These are phyloP conservation scores for Candida wancherniae DNA, from an alignment of 805 yeast genomes.

Conservation along the genomic window DNA sequence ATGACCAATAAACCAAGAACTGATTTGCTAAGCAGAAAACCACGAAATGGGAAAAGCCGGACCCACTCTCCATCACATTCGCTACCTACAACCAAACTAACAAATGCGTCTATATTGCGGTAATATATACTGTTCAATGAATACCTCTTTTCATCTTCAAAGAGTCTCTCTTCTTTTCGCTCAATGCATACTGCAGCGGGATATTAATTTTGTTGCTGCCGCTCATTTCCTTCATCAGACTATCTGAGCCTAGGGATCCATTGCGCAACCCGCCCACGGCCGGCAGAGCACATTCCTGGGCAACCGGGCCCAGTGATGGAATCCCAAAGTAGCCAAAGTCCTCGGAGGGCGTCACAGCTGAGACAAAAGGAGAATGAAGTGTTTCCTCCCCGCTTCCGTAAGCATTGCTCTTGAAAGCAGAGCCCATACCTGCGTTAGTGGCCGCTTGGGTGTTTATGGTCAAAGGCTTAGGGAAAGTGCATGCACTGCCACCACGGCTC, in stretches of 20 bases:
- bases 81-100: too few species aligned
- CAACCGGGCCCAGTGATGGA: conserved; percentile 2
- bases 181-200: conserved; percentile 31
- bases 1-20: too few species aligned
- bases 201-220: conserved; percentile 23
- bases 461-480: conserved; percentile 30
- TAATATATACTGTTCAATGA: conserved; percentile 20
- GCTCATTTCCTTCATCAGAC: conserved; percentile 11
- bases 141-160: conserved; percentile 43
- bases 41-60: too few species aligned
- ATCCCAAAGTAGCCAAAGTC: conserved; percentile 28
- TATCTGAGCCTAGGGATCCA: conserved; percentile 11
- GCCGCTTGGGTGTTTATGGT: conserved; percentile 36
- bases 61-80: too few species aligned
- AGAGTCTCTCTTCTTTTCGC: conserved; percentile 43
- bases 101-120: too few species aligned
- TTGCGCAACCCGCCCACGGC: conserved; percentile 11
- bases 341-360: conserved; percentile 34
- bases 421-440: conserved; percentile 16
- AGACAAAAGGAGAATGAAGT: conserved; percentile 40
- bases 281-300: conserved; percentile 10
- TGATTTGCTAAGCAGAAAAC: too few species aligned
- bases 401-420: too few species aligned
- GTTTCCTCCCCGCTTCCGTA: conserved; percentile 16
- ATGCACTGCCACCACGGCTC: conserved; percentile 17